phyloP scores from a whole-genome alignment of 108 stramenopile genomes.

The Cylindrotheca fusiformis region DNA sequence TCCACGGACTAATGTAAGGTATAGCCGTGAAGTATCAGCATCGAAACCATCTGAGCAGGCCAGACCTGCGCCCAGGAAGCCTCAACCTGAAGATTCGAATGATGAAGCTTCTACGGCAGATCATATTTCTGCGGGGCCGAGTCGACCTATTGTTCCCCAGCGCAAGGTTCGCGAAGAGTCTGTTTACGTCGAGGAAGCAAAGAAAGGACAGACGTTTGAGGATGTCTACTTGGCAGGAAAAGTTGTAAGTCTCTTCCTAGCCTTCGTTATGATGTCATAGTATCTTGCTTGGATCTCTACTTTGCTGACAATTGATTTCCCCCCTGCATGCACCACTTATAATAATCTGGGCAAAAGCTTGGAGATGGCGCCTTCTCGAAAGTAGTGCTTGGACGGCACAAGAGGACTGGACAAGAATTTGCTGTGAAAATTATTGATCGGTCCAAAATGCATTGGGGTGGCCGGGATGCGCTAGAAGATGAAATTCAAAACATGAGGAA shows the following conservation, averaged over 20 bases:
- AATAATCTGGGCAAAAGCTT: too few relatives aligned
- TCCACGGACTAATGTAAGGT: not conserved
- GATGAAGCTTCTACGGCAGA: not conserved
- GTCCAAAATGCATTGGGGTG: constrained; percentile 28
- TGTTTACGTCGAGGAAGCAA: not conserved
- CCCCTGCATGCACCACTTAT: too few relatives aligned
- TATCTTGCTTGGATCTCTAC: too few relatives aligned
- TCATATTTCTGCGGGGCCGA: not conserved
- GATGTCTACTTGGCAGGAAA: not conserved
- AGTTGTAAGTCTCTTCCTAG: too few relatives aligned
- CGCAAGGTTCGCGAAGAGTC: too few relatives aligned
- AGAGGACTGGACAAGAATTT: constrained; percentile 16
- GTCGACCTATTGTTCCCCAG: not conserved
- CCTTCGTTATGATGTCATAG: too few relatives aligned
- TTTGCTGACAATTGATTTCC: too few relatives aligned
- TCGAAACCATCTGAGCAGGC: not conserved
- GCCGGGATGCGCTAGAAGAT: constrained; percentile 48
- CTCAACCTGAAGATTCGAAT: not conserved
- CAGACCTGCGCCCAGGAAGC: not conserved
- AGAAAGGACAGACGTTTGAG: not conserved
- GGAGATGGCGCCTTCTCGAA: constrained; percentile 81
- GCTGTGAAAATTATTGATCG: constrained; percentile 52
- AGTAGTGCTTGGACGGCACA: constrained; percentile 54
- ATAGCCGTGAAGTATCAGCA: not conserved
- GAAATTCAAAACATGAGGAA: constrained; percentile 58